Percentiles rank a stretch among this genome's conserved stretches.
These are phyloP conservation scores for Cadophora gregata DNA, from an alignment of 2,329 filamentous ascomycete genomes.

Conservation along the genomic window DNA sequence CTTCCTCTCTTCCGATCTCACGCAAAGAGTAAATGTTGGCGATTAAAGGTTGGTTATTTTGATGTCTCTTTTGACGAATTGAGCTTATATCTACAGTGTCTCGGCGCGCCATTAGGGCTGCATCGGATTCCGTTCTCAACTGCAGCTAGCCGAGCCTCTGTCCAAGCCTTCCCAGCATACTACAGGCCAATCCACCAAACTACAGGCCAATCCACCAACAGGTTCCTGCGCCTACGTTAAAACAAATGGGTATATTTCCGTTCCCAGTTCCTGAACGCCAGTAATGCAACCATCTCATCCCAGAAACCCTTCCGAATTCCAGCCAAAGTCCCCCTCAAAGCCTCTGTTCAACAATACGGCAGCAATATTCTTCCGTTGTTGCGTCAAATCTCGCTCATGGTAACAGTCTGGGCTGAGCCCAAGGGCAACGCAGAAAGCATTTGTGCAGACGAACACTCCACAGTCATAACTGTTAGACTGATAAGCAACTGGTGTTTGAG, in stretches of 20 bases:
- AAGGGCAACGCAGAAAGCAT: slow-evolving; percentile 64
- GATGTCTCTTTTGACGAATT: background rate
- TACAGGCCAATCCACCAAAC: slow-evolving; percentile 4
- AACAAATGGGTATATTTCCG: slow-evolving; percentile 39
- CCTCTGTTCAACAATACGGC: slow-evolving; percentile 71
- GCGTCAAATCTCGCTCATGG: slow-evolving; percentile 58
- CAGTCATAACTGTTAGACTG: slow-evolving; percentile 77
- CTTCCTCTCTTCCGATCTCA: background rate
- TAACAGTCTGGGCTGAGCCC: slow-evolving; percentile 53
- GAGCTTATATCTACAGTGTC: slow-evolving; percentile 8
- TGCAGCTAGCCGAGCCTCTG: background rate
- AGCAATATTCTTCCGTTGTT: slow-evolving; percentile 67
- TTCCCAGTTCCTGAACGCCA: slow-evolving; percentile 26
- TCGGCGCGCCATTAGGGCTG: background rate
- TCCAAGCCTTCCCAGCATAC: background rate
- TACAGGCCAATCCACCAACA: slow-evolving; percentile 10
- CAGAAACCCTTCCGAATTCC: slow-evolving; percentile 34
- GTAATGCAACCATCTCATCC: slow-evolving; percentile 21
- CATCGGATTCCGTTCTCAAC: background rate
- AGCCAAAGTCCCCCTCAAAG: slow-evolving; percentile 63
- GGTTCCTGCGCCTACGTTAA: slow-evolving; percentile 14
- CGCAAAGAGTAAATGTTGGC: background rate
- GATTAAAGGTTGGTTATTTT: background rate
- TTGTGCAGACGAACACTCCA: slow-evolving; percentile 78
- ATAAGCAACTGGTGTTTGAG: slow-evolving; percentile 55